A percentile compares a stretch with the other conserved stretches of the same genome.
Conservation (phyloP, 1,284 basidiomycete species). For the Volvariella surrecta region DNA sequence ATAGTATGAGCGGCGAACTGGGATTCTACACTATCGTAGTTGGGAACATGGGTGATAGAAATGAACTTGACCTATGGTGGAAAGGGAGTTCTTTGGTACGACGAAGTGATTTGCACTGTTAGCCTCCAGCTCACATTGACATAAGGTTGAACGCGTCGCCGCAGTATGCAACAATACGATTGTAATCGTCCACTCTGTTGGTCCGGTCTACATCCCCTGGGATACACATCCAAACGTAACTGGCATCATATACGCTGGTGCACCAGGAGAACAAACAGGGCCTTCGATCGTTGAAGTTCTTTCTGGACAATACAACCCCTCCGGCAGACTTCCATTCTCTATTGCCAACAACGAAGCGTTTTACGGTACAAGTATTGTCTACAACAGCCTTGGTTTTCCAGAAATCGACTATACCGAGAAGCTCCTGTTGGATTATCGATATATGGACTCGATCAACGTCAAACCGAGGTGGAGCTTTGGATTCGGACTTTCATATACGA, state of each 20-base stretch:
- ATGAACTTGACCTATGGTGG: slow-evolving; percentile 68
- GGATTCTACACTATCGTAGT: slow-evolving; percentile 49
- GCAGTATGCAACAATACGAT: slow-evolving; percentile 52
- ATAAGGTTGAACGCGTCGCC: slow-evolving; percentile 36
- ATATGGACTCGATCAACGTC: slow-evolving; percentile 53
- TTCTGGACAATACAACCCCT: slow-evolving; percentile 47
- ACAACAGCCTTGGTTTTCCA: slow-evolving; percentile 31
- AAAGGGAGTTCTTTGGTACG: slow-evolving; percentile 29
- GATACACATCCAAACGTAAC: slow-evolving; percentile 61
- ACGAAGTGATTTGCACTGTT: no score
- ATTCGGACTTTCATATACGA: slow-evolving; percentile 75
- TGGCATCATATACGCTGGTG: slow-evolving; percentile 52
- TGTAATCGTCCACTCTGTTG: slow-evolving; percentile 60
- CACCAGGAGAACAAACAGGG: slow-evolving; percentile 59
- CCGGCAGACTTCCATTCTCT: slow-evolving; percentile 54
- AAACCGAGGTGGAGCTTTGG: slow-evolving; percentile 65
- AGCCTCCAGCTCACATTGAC: no score
- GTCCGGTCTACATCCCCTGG: slow-evolving; percentile 52
- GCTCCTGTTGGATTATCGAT: slow-evolving; percentile 60
- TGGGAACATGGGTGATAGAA: slow-evolving; percentile 62
- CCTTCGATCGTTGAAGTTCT: slow-evolving; percentile 51
- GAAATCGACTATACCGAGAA: slow-evolving; percentile 34
- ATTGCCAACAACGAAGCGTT: slow-evolving; percentile 38
- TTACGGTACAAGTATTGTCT: slow-evolving; percentile 34
- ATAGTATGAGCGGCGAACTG: slow-evolving; percentile 37